Conservation (phyloP, 176 grass and related monocot species). For the Melocanna baccifera region DNA sequence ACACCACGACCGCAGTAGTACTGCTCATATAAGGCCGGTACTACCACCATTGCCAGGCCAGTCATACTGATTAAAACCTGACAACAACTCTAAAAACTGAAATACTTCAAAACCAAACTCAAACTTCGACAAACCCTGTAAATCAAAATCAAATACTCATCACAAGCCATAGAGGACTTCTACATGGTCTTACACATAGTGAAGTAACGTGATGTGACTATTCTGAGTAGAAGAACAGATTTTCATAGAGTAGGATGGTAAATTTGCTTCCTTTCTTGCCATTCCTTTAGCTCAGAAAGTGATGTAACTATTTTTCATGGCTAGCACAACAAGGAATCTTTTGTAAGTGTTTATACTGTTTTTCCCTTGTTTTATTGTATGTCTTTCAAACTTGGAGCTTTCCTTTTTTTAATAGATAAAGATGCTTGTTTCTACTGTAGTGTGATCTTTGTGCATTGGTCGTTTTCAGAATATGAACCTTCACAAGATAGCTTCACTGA, state of each 20-base stretch:
- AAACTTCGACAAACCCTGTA: too few relatives aligned
- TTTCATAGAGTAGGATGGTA: not conserved
- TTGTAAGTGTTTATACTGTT: not conserved
- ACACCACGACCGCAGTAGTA: too few relatives aligned
- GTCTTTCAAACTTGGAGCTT: not conserved
- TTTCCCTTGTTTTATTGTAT: not conserved
- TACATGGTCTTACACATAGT: not conserved
- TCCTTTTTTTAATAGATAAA: not conserved
- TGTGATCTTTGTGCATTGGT: conserved; percentile 3
- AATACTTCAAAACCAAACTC: too few relatives aligned
- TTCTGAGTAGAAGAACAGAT: not conserved
- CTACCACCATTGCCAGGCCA: too few relatives aligned
- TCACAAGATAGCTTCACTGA: not conserved
- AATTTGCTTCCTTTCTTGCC: conserved; percentile 28
- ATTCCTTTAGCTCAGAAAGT: conserved; percentile 31
- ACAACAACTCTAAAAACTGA: too few relatives aligned
- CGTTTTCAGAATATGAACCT: conserved; percentile 45
- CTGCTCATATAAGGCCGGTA: too few relatives aligned
- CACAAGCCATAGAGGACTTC: too few relatives aligned
- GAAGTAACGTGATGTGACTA: conserved; percentile 18
- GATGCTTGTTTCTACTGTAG: conserved; percentile 10
- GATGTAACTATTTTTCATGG: not conserved
- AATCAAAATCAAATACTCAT: too few relatives aligned
- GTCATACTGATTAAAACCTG: too few relatives aligned
- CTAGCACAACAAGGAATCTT: not conserved